phyloP scores from a whole-genome alignment of 2,329 filamentous ascomycete species.

The Metarhizium robertsii region DNA sequence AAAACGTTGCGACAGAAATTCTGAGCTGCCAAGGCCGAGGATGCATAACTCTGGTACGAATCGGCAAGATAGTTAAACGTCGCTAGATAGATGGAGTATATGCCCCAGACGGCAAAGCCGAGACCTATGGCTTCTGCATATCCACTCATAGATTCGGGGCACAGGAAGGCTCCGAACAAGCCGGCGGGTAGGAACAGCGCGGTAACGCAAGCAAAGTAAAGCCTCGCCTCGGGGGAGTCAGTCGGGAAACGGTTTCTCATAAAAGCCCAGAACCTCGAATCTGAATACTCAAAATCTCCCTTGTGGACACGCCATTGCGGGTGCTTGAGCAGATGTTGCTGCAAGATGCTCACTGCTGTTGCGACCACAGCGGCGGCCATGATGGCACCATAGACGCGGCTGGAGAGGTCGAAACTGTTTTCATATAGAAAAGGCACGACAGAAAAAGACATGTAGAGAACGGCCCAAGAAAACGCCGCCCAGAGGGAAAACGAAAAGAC shows the following conservation, averaged over 20 bases:
- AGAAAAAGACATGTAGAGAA: conserved; percentile 77
- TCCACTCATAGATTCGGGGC: conserved; percentile 14
- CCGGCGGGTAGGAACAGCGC: conserved; percentile 68
- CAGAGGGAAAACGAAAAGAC: conserved; percentile 84
- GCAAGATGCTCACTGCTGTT: conserved; percentile 59
- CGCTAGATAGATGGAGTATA: conserved; percentile 77
- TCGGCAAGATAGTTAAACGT: conserved; percentile 93
- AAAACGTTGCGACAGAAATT: conserved; percentile 79
- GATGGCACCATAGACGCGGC: conserved; percentile 66
- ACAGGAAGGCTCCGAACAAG: conserved; percentile 44
- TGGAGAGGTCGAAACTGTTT: conserved; percentile 54
- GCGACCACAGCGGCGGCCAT: conserved; percentile 56
- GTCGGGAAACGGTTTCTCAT: conserved; percentile 36
- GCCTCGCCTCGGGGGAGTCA: conserved; percentile 61
- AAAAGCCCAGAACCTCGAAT: conserved; percentile 32
- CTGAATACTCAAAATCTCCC: conserved; percentile 11
- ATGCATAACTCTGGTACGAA: conserved; percentile 76
- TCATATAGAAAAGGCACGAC: conserved; percentile 72
- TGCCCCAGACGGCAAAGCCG: conserved; percentile 70
- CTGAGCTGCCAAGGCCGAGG: conserved; percentile 78
- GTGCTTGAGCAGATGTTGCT: conserved; percentile 55
- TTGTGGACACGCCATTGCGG: conserved; percentile 21
- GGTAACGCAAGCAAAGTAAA: conserved; percentile 77
- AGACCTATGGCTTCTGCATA: conserved; percentile 45
- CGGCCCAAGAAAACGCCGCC: conserved; percentile 83